phyloP scores from a whole-genome alignment of 768 basidiomycete species.

The Phylloporus rhodoxanthus region DNA sequence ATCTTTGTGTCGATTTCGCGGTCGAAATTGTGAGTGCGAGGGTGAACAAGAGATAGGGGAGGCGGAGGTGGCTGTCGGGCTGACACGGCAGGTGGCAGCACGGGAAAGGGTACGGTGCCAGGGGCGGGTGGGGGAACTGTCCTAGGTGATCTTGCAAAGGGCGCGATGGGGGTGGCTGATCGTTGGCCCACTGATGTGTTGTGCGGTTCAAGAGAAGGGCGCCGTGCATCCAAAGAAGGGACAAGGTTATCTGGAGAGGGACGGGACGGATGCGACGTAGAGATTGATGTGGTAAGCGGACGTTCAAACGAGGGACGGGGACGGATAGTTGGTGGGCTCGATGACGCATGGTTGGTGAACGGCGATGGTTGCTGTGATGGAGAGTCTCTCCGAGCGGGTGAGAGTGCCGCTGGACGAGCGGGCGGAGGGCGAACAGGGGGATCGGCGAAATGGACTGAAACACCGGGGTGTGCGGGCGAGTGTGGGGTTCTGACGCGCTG shows the following conservation, averaged over 20 bases:
- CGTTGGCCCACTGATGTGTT: slow-evolving; percentile 3
- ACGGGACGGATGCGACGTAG: slow-evolving; percentile 12
- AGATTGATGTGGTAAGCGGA: slow-evolving; percentile 8
- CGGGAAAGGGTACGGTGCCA: slow-evolving; percentile 14
- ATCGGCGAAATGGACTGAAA: slow-evolving; percentile 13
- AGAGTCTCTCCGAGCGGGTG: slow-evolving; percentile 14
- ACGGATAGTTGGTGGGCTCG: slow-evolving; percentile 8
- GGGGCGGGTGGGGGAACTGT: slow-evolving; percentile 8
- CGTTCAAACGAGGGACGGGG: slow-evolving; percentile 17
- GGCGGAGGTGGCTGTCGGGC: slow-evolving; percentile 18
- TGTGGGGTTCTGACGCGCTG: slow-evolving; percentile 15
- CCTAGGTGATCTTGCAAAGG: slow-evolving; percentile 8
- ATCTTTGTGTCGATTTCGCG: slow-evolving; percentile 59
- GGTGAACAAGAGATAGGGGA: slow-evolving; percentile 9
- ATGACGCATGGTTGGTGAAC: slow-evolving; percentile 2
- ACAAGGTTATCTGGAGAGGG: slow-evolving; percentile 17
- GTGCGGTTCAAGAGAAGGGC: slow-evolving; percentile 14
- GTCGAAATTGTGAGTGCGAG: slow-evolving; percentile 4
- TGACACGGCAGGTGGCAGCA: slow-evolving; percentile 3
- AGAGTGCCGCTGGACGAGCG: slow-evolving; percentile 13
- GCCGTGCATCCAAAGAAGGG: slow-evolving; percentile 10
- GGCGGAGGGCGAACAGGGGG: slow-evolving; percentile 3
- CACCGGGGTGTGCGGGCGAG: slow-evolving; percentile 8
- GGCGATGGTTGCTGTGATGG: slow-evolving; percentile 6
- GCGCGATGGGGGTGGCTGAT: neutral